These are phyloP conservation scores for Ramicandelaber brevisporus DNA, from an alignment of 192 early-diverging fungal genomes.

Conservation along the genomic window DNA sequence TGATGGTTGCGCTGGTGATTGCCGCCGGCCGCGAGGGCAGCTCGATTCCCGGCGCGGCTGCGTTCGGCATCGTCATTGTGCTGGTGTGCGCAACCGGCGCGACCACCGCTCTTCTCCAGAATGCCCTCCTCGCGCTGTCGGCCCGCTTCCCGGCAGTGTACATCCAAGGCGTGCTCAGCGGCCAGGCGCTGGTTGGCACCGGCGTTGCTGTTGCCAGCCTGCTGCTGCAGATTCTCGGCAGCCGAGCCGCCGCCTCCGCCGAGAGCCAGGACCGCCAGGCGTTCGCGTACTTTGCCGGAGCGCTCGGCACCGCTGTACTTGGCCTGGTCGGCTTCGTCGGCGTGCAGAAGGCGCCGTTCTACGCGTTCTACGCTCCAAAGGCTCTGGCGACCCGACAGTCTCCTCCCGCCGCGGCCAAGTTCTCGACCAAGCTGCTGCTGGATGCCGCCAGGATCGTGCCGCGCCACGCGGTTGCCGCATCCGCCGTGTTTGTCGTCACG, in stretches of 20 bases:
- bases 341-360: constrained; percentile 10
- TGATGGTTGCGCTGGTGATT: constrained; percentile 22
- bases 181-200: constrained; percentile 32
- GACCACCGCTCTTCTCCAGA: constrained; percentile 31
- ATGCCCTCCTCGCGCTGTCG: constrained; percentile 42
- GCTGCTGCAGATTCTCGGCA: constrained; percentile 18
- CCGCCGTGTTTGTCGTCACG: constrained; percentile 35
- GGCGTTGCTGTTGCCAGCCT: constrained; percentile 38
- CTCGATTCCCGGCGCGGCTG: no score
- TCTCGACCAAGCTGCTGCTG: constrained; percentile 1
- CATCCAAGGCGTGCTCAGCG: constrained; percentile 44
- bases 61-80: constrained; percentile 32
- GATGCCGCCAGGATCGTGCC: constrained; percentile 10
- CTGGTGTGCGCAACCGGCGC: constrained; percentile 27
- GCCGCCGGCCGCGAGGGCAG: constrained; percentile 10
- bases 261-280: constrained; percentile 8
- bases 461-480: constrained; percentile 20
- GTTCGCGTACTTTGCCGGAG: constrained; percentile 17
- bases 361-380: constrained; percentile 11
- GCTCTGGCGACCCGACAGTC: constrained; percentile 1
- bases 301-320: constrained; percentile 7
- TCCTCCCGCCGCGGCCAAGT: constrained; percentile 1
- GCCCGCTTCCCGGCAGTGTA: constrained; percentile 37
- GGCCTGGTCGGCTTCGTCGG: constrained; percentile 8
- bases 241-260: constrained; percentile 1